These are phyloP conservation scores for Mycena polygramma DNA, from an alignment of 768 basidiomycete genomes.

Conservation along the genomic window DNA sequence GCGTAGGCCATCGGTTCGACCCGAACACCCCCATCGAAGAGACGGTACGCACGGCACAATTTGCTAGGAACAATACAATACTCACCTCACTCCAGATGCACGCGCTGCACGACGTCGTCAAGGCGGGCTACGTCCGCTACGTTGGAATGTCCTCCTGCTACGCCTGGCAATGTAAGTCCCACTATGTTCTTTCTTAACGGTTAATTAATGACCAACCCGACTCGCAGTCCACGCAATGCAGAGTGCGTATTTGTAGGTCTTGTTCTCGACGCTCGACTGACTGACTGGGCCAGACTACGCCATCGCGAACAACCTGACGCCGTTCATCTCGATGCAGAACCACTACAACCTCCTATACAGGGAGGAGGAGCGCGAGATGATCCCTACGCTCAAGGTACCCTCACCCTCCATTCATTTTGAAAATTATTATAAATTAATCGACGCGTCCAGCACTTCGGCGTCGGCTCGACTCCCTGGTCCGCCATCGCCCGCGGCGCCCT, in stretches of 20 bases:
- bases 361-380: conserved; percentile 76
- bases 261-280: too few species aligned
- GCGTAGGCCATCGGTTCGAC: conserved; percentile 67
- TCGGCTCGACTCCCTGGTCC: conserved; percentile 59
- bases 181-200: background rate
- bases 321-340: conserved; percentile 81
- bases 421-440: background rate
- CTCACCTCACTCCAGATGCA: conserved; percentile 60
- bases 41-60: conserved; percentile 48
- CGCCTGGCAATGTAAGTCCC: conserved; percentile 64
- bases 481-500: conserved; percentile 41
- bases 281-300: conserved; percentile 64
- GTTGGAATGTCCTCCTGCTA: conserved; percentile 70
- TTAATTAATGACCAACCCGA: conserved; percentile 1
- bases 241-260: conserved; percentile 48
- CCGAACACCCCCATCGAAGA: conserved; percentile 71
- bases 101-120: conserved; percentile 74
- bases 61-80: background rate
- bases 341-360: conserved; percentile 72
- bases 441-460: conserved; percentile 45
- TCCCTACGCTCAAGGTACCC: conserved; percentile 65
- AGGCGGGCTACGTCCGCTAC: conserved; percentile 72
- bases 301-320: conserved; percentile 66
- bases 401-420: too few species aligned
- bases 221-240: conserved; percentile 68